phyloP scores from a whole-genome alignment of 371 early-diverging fungal genomes.

The Apophysomyces variabilis region DNA sequence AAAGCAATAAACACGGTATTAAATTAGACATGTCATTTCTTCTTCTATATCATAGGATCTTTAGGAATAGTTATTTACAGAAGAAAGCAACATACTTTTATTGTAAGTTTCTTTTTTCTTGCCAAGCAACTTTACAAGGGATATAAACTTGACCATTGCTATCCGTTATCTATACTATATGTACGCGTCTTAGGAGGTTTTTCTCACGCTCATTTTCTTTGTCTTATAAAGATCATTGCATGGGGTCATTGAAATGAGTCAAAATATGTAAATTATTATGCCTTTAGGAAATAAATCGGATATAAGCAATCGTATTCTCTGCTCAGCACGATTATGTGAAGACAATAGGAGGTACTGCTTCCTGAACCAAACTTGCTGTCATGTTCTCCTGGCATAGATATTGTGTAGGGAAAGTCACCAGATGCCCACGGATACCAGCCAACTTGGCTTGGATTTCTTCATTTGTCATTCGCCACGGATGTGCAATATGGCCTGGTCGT shows the following conservation, averaged over 20 bases:
- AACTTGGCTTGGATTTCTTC: conserved; percentile 45
- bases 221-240: neutral
- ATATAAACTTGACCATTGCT: neutral
- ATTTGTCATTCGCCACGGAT: conserved; percentile 40
- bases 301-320: too few relatives aligned
- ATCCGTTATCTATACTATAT: neutral
- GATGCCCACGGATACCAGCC: conserved; percentile 42
- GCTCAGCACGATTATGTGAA: conserved; percentile 33
- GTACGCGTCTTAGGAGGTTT: neutral
- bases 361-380: conserved; percentile 60
- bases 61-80: too few relatives aligned
- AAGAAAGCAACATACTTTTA: neutral
- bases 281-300: too few relatives aligned
- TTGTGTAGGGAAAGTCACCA: conserved; percentile 78
- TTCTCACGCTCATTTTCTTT: conserved; percentile 5
- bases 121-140: neutral
- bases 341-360: conserved; percentile 53
- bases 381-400: conserved; percentile 73
- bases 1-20: neutral
- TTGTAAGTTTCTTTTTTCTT: neutral
- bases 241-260: neutral
- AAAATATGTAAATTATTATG: too few relatives aligned
- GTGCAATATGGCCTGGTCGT: conserved; percentile 59
- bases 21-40: too few relatives aligned
- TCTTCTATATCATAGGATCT: too few relatives aligned